Base-by-base conservation (phyloP, 2,329 filamentous ascomycete genomes). In the Pyrenochaeta sp. region DNA sequence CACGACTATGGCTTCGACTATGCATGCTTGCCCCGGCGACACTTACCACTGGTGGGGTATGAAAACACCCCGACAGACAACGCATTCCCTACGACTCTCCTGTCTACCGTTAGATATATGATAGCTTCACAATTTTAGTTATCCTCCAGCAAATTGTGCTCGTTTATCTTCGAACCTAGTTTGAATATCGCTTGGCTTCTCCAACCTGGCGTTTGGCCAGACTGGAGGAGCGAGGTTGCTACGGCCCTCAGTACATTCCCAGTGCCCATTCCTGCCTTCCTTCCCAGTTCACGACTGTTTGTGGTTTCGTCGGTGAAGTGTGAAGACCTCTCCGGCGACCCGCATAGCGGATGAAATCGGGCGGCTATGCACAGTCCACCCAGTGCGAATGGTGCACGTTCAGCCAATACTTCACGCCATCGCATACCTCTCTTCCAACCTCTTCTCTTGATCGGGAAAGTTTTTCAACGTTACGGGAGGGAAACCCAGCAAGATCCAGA, bases 301-400 rank as follows among this genome's bases (percentile, higher is more conserved):
- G n/a, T 18, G n/a, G 11, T 20, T 23, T 21, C 21, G 36, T 39
- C 21, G 18, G 11, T 18, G 21, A 27, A 21, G 36, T 57, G 48
- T 54, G 51, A 50, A 49, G 53, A 45, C 60, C 60, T 41, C 27
- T 20, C 10, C 35, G 15, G 12, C 23, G 51, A 39, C 60, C 58
- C 21, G 54, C 57, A 47, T 58, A 42, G 17, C 15, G 36, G 30
- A 45, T 30, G 40, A 33, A 21, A 30, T 20, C 27, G 40, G 50
- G 58, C 58, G 60, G 49, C 45, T 56, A 56, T 15, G 49, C 45
- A 56, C 49, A 17, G 45, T 30, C 56, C 56, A 46, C 23, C 31
- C 4, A 3, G 12, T 33, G 18, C 4, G 2, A 39, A 51, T 21
- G 30, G 51, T 40, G 47, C 45, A 41, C 31, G 43, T 35, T 49